These are phyloP conservation scores for Fusarium liriodendri DNA, from an alignment of 2,329 filamentous ascomycete species.

Conservation along the genomic window DNA sequence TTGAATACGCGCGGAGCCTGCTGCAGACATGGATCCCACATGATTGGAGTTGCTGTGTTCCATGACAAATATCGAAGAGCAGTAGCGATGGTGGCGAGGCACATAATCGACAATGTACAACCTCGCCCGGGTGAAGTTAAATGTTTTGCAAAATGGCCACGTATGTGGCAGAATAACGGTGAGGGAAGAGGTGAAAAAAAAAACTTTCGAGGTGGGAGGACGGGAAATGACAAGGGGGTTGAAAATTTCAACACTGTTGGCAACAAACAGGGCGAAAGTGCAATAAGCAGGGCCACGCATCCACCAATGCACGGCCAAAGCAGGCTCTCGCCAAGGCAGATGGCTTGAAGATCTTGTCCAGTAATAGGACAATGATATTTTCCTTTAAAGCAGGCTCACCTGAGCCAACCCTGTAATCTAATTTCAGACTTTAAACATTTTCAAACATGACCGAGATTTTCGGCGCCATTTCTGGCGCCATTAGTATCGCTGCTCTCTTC, in stretches of 20 bases:
- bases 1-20: background rate
- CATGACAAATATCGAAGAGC: background rate
- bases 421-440: background rate
- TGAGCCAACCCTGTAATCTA: fast-evolving
- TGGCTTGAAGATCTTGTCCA: background rate
- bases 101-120: fast-evolving
- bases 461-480: slow-evolving; percentile 41
- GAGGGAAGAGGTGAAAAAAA: no score
- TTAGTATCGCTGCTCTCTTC: slow-evolving; percentile 51
- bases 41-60: background rate
- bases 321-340: background rate
- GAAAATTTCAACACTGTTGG: background rate
- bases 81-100: fast-evolving
- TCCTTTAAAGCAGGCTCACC: background rate
- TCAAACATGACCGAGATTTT: slow-evolving; percentile 23
- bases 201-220: no score
- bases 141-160: background rate
- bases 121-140: background rate
- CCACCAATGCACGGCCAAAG: background rate
- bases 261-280: background rate
- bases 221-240: background rate
- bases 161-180: fast-evolving
- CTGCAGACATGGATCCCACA: background rate
- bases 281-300: background rate
- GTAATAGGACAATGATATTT: background rate